Conservation (phyloP, 2,329 filamentous ascomycete genomes). For the Xylariaceae sp. region DNA sequence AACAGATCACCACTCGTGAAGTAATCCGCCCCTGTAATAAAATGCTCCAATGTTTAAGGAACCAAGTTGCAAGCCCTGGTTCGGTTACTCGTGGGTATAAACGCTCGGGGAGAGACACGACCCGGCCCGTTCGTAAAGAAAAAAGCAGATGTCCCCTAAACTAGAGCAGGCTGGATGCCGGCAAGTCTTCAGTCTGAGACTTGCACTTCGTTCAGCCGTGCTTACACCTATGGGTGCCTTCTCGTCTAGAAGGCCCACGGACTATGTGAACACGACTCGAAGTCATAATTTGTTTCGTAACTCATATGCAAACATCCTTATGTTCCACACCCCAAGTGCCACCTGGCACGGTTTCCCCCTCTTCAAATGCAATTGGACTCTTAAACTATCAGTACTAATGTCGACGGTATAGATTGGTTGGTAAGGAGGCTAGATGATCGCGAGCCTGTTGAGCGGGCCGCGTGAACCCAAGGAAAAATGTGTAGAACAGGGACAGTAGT, state of each 20-base stretch:
- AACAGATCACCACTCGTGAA: conserved; percentile 5
- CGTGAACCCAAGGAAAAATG: background rate
- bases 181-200: background rate
- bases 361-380: background rate
- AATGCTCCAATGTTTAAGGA: background rate
- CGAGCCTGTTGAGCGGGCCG: background rate
- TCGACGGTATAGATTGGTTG: background rate
- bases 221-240: background rate
- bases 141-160: background rate
- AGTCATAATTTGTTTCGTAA: conserved; percentile 9
- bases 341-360: background rate
- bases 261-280: background rate
- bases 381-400: background rate
- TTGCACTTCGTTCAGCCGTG: background rate
- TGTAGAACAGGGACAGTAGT: background rate
- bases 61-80: background rate
- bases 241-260: background rate
- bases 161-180: background rate
- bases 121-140: background rate
- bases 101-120: background rate
- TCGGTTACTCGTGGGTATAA: conserved; percentile 1
- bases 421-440: background rate
- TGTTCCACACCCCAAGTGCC: conserved; percentile 4
- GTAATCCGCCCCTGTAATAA: conserved; percentile 4
- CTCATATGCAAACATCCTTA: conserved; percentile 7